These are phyloP conservation scores for Boletellus ananas DNA, from an alignment of 768 basidiomycete species.

Conservation along the genomic window DNA sequence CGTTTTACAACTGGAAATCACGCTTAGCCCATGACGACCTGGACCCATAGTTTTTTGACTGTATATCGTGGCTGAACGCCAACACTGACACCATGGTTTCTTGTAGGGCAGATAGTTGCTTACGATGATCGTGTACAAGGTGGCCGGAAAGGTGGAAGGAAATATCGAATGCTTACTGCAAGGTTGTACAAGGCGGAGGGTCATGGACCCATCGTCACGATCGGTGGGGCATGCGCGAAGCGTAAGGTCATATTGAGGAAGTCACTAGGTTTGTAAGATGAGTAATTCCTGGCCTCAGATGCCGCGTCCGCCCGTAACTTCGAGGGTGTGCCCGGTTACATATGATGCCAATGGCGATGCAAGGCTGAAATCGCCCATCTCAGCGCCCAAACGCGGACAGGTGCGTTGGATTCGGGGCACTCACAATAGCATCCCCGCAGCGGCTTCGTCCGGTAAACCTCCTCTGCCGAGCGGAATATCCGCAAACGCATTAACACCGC, in stretches of 20 bases:
- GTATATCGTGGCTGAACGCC: no score
- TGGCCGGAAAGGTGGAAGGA: no score
- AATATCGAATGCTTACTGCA: not conserved
- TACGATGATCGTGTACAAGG: no score
- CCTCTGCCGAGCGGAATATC: conserved; percentile 66
- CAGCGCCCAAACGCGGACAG: not conserved
- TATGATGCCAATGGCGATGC: conserved; percentile 76
- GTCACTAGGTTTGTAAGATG: not conserved
- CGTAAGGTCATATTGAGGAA: not conserved
- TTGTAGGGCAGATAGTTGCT: no score
- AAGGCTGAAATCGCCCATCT: conserved; percentile 43
- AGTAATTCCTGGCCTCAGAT: conserved; percentile 39
- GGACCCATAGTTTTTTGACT: no score
- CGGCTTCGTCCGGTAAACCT: conserved; percentile 73
- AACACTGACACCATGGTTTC: no score
- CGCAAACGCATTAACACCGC: conserved; percentile 40
- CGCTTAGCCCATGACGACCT: no score
- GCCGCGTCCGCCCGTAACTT: conserved; percentile 78
- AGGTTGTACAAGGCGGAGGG: not conserved
- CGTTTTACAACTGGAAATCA: conserved; percentile 14
- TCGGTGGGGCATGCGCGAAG: not conserved
- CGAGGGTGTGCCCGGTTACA: conserved; percentile 78
- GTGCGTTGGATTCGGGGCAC: conserved; percentile 25
- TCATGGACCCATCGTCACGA: not conserved
- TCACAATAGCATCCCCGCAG: conserved; percentile 71